Base-by-base conservation (phyloP, 2,329 filamentous ascomycete species). In the Daldinia eschscholtzii region DNA sequence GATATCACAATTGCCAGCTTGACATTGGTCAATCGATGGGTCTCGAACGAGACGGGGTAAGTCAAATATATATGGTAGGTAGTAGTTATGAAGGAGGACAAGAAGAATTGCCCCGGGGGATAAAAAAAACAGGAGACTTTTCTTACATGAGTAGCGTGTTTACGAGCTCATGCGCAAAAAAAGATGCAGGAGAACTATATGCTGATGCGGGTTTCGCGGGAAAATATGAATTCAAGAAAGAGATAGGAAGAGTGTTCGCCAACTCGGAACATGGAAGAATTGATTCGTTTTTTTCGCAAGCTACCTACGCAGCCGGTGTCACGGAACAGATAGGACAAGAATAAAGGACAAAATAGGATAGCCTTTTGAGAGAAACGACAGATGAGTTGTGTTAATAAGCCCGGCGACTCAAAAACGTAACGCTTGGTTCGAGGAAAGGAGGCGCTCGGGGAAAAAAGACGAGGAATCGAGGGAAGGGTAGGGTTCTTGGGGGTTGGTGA, bases 11-110 rank as follows among this genome's bases (percentile, higher is more conserved):
- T 62, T 64, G 71, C 68, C 67, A 60, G 64, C 60, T 65, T 58
- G 67, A 70, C 69, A 76, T 76, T 74, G 74, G 70, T 66, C 75
- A 77, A 76, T 76, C 59, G 62, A 62, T 59, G 65, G 39, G 53
- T 52, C 26, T 59, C 48, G 68, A 56, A 61, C 28, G 52, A 64
- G 53, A 70, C 13, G 58, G 61, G 61, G 26, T 60, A 61, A 58
- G 48, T 12, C 15, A 33, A 60, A 41, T 70, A 70, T 70, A 70
- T 70, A 70, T 39, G 59, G 59, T 33, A 39, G 7, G 35, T 39
- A 39, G 13, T 13, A 15, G 35, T 39, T 13, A 35, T 35, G 33
- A 9, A 56, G 53, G 56, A 70, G 59, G 61, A 57, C 48, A 46
- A 64, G 64, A 62, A 57, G 46, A 44, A 52, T 26, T 33, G 15